Conservation (phyloP, 1,139 yeast genomes). For the Debaryomycetaceae sp. region DNA sequence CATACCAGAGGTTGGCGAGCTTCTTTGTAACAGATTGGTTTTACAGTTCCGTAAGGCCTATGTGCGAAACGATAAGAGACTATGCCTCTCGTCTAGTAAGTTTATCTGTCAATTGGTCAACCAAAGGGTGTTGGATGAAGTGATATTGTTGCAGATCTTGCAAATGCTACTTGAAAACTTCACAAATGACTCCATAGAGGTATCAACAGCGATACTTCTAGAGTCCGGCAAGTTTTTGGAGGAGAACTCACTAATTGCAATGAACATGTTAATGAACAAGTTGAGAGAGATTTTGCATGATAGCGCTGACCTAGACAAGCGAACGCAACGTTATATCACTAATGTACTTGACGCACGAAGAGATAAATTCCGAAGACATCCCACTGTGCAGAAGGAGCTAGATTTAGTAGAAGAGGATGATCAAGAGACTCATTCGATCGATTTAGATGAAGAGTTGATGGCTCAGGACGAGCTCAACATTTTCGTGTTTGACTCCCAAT, state of each 20-base stretch:
- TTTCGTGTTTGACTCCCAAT: slow-evolving; percentile 52
- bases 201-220: slow-evolving; percentile 23
- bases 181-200: slow-evolving; percentile 38
- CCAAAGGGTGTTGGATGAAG: slow-evolving; percentile 62
- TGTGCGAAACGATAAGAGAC: slow-evolving; percentile 42
- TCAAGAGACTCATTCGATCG: slow-evolving; percentile 54
- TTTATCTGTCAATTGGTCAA: slow-evolving; percentile 66
- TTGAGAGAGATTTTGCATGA: slow-evolving; percentile 61
- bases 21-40: slow-evolving; percentile 52
- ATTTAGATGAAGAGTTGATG: slow-evolving; percentile 43
- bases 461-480: slow-evolving; percentile 48
- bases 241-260: slow-evolving; percentile 20
- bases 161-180: slow-evolving; percentile 55
- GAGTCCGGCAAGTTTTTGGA: slow-evolving; percentile 22
- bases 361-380: slow-evolving; percentile 42
- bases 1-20: slow-evolving; percentile 65
- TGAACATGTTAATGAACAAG: slow-evolving; percentile 55
- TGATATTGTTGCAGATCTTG: slow-evolving; percentile 60
- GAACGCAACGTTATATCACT: slow-evolving; percentile 50
- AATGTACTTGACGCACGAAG: slow-evolving; percentile 51
- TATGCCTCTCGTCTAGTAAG: slow-evolving; percentile 38
- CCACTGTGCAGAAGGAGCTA: slow-evolving; percentile 39
- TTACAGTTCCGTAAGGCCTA: slow-evolving; percentile 58
- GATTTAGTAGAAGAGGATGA: slow-evolving; percentile 70
- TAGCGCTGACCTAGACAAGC: slow-evolving; percentile 35